A percentile compares a stretch with the other conserved stretches of the same genome.
These are phyloP conservation scores for Fusarium xylarioides DNA, from an alignment of 2,329 filamentous ascomycete species.

Conservation along the genomic window DNA sequence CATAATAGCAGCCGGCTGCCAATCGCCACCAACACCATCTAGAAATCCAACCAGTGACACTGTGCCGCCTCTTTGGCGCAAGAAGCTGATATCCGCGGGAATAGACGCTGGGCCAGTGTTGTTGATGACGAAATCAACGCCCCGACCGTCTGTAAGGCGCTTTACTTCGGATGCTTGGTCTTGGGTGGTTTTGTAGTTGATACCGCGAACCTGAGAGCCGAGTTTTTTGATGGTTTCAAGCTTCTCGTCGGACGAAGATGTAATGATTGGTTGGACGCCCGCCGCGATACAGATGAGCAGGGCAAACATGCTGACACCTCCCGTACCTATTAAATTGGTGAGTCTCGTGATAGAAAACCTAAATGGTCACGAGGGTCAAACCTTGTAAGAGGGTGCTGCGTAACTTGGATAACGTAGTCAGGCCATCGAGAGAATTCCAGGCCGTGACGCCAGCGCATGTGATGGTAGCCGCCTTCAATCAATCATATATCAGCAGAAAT, in stretches of 20 bases:
- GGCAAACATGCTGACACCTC: neutral
- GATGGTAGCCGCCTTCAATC: neutral
- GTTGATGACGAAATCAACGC: neutral
- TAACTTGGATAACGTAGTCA: rapidly evolving
- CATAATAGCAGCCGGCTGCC: neutral
- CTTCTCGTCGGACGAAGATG: neutral
- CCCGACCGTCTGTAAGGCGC: rapidly evolving
- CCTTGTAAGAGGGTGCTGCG: neutral
- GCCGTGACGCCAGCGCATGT: neutral
- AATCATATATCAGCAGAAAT: neutral
- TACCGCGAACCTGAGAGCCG: rapidly evolving
- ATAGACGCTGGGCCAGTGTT: neutral
- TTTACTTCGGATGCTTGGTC: neutral
- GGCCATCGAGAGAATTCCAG: neutral
- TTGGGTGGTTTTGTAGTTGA: rapidly evolving
- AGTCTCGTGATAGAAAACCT: neutral
- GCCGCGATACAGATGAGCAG: neutral
- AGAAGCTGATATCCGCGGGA: neutral
- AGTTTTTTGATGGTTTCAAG: neutral
- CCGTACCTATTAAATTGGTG: neutral
- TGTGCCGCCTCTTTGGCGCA: neutral
- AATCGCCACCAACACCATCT: neutral
- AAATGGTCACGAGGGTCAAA: too few relatives aligned
- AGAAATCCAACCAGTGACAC: neutral
- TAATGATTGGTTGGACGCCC: neutral